Conservation (phyloP, 78 protist genomes). For the Polysphondylium violaceum region DNA sequence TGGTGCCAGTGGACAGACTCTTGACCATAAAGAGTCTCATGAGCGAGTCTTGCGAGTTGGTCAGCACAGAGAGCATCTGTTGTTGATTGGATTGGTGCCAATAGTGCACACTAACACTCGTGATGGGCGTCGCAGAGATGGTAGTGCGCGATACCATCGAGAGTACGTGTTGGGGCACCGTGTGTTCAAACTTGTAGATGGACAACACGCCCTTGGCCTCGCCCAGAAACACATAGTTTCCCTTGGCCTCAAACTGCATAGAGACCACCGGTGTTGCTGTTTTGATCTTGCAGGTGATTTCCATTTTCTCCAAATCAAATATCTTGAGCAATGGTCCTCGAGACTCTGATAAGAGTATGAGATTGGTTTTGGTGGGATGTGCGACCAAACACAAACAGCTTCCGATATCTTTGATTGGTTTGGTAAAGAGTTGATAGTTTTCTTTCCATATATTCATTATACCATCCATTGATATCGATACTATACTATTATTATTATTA, state of each 20-base stretch:
- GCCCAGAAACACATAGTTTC: conserved; percentile 46
- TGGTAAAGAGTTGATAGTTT: not conserved
- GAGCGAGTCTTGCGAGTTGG: conserved; percentile 26
- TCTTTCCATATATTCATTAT: conserved; percentile 12
- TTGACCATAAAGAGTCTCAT: conserved; percentile 50
- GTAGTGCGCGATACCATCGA: conserved; percentile 19
- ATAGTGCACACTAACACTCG: conserved; percentile 1
- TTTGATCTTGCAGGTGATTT: not conserved
- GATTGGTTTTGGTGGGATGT: conserved; percentile 17
- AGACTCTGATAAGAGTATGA: conserved; percentile 30
- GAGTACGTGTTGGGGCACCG: not conserved
- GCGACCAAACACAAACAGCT: not conserved
- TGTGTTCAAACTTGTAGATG: conserved; percentile 11
- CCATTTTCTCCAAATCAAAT: not conserved
- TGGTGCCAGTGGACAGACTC: conserved; percentile 19
- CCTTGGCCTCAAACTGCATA: conserved; percentile 68
- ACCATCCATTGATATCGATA: conserved; percentile 14
- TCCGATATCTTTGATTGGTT: not conserved
- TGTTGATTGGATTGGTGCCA: conserved; percentile 10
- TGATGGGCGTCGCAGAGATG: conserved; percentile 11
- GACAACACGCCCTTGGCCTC: conserved; percentile 28
- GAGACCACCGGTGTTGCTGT: not conserved
- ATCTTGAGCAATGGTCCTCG: not conserved
- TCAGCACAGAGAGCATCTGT: not conserved
- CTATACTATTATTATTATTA: conserved; percentile 24